Conservation (phyloP, 352 stramenopile species). For the Aphanomyces stellatus region DNA sequence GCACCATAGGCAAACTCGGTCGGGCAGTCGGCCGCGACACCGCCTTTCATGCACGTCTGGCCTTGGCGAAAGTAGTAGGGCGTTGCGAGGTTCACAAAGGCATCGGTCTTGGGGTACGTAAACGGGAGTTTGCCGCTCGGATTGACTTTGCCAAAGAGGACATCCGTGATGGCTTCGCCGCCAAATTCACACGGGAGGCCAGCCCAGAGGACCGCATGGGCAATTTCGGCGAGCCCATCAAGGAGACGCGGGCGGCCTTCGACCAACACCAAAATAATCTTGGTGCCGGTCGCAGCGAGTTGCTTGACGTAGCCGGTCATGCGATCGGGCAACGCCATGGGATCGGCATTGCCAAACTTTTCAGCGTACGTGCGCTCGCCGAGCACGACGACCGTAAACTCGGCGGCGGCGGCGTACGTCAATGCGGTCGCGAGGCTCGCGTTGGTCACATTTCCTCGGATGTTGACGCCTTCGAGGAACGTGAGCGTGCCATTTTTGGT, state of each 20-base stretch:
- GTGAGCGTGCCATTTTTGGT: conserved; percentile 71
- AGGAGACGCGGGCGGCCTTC: conserved; percentile 73
- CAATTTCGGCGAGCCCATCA: conserved; percentile 37
- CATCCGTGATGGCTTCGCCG: conserved; percentile 75
- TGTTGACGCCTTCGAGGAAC: conserved; percentile 79
- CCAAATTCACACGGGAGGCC: conserved; percentile 70
- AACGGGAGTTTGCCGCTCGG: conserved; percentile 71
- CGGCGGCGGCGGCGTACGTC: conserved; percentile 19
- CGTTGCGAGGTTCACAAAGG: conserved; percentile 18
- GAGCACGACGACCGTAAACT: conserved; percentile 26
- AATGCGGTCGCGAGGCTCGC: conserved; percentile 23
- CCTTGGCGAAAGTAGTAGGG: conserved; percentile 20
- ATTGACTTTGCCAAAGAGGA: conserved; percentile 70
- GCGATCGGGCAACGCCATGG: conserved; percentile 28
- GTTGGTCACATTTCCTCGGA: conserved; percentile 33
- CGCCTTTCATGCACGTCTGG: conserved; percentile 28
- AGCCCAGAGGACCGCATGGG: conserved; percentile 65
- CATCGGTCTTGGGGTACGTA: conserved; percentile 72
- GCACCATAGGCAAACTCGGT: conserved; percentile 58
- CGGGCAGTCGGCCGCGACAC: conserved; percentile 20
- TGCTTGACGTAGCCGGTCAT: conserved; percentile 65
- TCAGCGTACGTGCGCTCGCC: conserved; percentile 35
- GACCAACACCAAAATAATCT: conserved; percentile 70
- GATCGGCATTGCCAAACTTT: conserved; percentile 45
- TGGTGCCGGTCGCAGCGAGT: conserved; percentile 51